These are phyloP conservation scores for Priceomyces fermenticarens DNA, from an alignment of 805 yeast genomes.

Conservation along the genomic window DNA sequence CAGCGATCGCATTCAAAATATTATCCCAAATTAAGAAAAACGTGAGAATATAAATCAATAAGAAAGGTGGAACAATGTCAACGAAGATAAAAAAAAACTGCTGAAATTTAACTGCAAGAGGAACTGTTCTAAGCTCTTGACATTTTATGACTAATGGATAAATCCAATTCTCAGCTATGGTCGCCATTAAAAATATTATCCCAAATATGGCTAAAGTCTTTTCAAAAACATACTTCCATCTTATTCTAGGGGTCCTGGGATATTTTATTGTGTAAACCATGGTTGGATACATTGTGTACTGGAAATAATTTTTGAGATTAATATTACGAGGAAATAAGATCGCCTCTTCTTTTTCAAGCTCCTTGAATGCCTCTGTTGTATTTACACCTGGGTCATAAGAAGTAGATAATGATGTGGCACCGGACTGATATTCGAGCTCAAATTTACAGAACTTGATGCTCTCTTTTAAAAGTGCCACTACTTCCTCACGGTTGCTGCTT, in stretches of 20 bases:
- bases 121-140: conserved; percentile 46
- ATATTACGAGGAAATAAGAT: conserved; percentile 71
- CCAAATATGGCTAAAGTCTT: conserved; percentile 85
- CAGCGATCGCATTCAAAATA: conserved; percentile 86
- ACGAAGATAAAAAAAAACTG: conserved; percentile 58
- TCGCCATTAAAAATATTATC: conserved; percentile 75
- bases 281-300: conserved; percentile 86
- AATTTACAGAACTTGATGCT: conserved; percentile 66
- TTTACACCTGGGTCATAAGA: conserved; percentile 10
- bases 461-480: conserved; percentile 33
- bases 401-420: conserved; percentile 14
- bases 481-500: conserved; percentile 23
- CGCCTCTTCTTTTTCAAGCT: conserved; percentile 7
- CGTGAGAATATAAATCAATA: conserved; percentile 68
- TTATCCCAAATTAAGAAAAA: conserved; percentile 96
- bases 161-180: conserved; percentile 69
- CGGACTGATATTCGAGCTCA: conserved; percentile 63
- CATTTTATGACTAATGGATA: conserved; percentile 72
- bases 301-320: conserved; percentile 60
- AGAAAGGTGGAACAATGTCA: conserved; percentile 78
- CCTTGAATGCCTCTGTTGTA: conserved; percentile 5
- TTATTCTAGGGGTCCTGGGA: conserved; percentile 69
- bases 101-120: conserved; percentile 42
- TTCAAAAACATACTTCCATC: conserved; percentile 65
- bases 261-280: conserved; percentile 78